These are phyloP conservation scores for Penicillium psychrofluorescens DNA, from an alignment of 495 filamentous ascomycete species.

Conservation along the genomic window DNA sequence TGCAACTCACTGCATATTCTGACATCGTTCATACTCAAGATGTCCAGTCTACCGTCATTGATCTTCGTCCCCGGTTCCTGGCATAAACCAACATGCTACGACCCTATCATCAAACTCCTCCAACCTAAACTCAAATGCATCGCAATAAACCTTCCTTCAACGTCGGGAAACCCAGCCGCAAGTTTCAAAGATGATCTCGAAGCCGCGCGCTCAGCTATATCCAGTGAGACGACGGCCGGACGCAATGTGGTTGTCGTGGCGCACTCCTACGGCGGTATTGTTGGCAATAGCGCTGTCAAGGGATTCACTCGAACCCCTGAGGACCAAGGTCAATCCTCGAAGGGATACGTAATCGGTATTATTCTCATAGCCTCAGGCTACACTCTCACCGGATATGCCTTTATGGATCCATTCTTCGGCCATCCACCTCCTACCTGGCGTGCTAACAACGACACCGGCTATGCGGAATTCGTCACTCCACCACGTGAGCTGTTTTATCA, in stretches of 20 bases:
- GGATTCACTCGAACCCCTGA: constrained; percentile 20
- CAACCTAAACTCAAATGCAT: constrained; percentile 18
- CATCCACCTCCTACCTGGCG: constrained; percentile 18
- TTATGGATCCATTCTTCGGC: constrained; percentile 25
- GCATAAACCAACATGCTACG: constrained; percentile 34
- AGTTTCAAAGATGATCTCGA: constrained; percentile 29
- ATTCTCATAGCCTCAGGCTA: constrained; percentile 34
- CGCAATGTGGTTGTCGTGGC: constrained; percentile 39
- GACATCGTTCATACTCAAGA: background rate
- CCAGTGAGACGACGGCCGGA: constrained; percentile 22
- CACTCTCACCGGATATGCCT: constrained; percentile 12
- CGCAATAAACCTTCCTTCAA: constrained; percentile 26
- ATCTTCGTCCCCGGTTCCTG: constrained; percentile 44
- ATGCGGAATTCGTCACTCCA: constrained; percentile 17
- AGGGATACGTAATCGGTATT: constrained; percentile 33
- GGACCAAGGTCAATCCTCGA: constrained; percentile 5
- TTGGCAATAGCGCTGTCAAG: constrained; percentile 39
- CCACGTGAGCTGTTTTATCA: constrained; percentile 27
- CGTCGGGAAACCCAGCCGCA: constrained; percentile 25
- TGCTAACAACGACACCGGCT: constrained; percentile 16
- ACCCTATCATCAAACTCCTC: constrained; percentile 30
- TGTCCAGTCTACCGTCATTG: constrained; percentile 23
- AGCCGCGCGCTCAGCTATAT: constrained; percentile 25
- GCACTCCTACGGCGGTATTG: constrained; percentile 47
- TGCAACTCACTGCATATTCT: too few species aligned